Base-by-base conservation (phyloP, 2,329 filamentous ascomycete genomes). In the Cladosporium velox region DNA sequence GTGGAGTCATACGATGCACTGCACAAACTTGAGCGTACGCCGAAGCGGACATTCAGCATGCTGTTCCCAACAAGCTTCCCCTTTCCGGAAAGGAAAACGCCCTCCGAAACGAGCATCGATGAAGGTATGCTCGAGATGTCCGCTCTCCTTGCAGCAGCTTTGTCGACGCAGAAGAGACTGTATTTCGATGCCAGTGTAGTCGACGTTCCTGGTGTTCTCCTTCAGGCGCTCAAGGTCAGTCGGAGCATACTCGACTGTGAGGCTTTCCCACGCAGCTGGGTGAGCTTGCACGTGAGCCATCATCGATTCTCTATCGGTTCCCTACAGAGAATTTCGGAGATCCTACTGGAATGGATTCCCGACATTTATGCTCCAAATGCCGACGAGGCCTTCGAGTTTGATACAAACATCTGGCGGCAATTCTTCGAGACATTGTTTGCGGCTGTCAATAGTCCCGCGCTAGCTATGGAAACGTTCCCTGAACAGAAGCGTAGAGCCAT, bases 401-500 rank as follows among this genome's bases (percentile, higher is more conserved):
- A 96, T 74, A 97, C 92, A 12, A 91, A 96, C 66, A 82, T 98
- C 14, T 99, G 95, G 95, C 93, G 94, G 70, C 84, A 90, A 35
- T 97, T 97, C 80, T 97, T 99, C 76, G 90, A 89, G 21, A 94
- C 93, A 0, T 82, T 99, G 34, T 84, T 99, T 32, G 93, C 91
- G 74, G 88, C 98, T 3, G 92, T 99, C 2, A 91, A 92, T 5
- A 97, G 93, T 73, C 89, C 93, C 41, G 91, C 90, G 0, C 85
- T 99, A 24, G 93, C 95, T 0, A 85, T 99, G 44, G 95, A 99
- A 76, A 97, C 93, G 0, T 98, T 97, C 75, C 93, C 95, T 0
- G 96, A 99, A 77, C 95, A 99, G 79, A 99, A 98, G 80, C 85
- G 95, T 55, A 85, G 95, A 65, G 94, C 95, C 0, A 94, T 98